Evolutionary conservation across 805 yeast species (phyloP), one percentile per base, ranked within the genome.

Genomic region (Nakazawaea wyomingensis): DNA sequence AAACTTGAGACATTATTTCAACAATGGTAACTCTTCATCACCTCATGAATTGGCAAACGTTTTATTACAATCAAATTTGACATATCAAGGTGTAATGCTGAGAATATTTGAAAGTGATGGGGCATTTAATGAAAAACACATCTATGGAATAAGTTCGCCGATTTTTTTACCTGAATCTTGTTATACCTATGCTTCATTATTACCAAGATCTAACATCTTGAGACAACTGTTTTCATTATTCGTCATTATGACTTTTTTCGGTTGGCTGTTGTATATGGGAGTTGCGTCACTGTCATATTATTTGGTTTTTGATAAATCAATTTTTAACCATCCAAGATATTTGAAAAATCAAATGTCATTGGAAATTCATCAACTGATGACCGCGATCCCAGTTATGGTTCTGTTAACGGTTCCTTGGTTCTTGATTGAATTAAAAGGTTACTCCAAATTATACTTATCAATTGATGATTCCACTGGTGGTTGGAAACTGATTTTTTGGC

Each of bases 241-340:
- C 52, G 45, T 80, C 9, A 61, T 90, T 35, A 84, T 89, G 52
- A 76, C 88, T 26, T 45, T 91, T 4, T 90, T 91, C 55, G 99
- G 98, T 34, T 82, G 91, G 85, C 30, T 80, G n/a, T 64, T 91
- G 35, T 93, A 93, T 62, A 68, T 89, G 34, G 52, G 66, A 16
- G 82, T 80, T 41, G 98, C 98, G 3, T 70, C 80, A 13, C 54
- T 85, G n/a, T 80, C 95, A 9, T 93, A 85, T 61, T 52, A 71
- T 29, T 78, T 83, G 52, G 80, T 93, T 19, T 93, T 87, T 60
- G 97, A 93, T 64, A 84, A 82, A 59, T 80, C 81, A 43, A 86
- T 88, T 46, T 88, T 91, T 74, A 87, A 91, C 65, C 99, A 93
- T 62, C 99, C 99, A 47, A 77, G 96, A 61, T 91, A 86, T 64